A percentile compares a stretch with the other conserved stretches of the same genome.
Conservation (phyloP, 495 filamentous ascomycete genomes). For the Xylaria sp. region DNA sequence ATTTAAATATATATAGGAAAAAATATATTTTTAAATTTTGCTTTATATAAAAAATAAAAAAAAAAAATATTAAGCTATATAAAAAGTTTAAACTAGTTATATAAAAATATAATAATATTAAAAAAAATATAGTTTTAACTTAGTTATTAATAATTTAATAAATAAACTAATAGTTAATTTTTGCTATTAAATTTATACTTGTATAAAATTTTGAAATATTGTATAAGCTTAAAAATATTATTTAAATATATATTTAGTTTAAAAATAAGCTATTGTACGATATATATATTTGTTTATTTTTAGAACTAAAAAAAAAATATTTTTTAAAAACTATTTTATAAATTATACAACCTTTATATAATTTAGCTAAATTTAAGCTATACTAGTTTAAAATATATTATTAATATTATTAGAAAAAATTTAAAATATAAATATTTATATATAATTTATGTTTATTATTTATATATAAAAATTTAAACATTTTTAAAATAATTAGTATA, state of each 20-base stretch:
- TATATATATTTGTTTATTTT: too few species aligned
- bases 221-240: constrained; percentile 9
- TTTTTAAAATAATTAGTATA: neutral
- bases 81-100: too few species aligned
- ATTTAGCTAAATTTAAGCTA: neutral
- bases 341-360: constrained; percentile 11
- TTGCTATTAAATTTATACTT: neutral
- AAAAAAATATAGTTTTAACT: too few species aligned
- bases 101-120: too few species aligned
- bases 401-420: neutral
- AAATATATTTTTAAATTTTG: neutral
- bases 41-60: too few species aligned
- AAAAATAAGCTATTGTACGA: too few species aligned
- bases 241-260: neutral
- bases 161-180: neutral
- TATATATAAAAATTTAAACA: neutral
- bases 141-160: constrained; percentile 21
- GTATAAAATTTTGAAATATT: constrained; percentile 1
- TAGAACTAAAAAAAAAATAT: neutral
- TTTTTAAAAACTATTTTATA: constrained; percentile 6
- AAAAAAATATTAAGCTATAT: too few species aligned
- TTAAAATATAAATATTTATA: neutral
- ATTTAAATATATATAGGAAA: constrained; percentile 8
- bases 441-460: neutral
- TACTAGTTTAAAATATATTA: neutral